phyloP scores from a whole-genome alignment of 2,329 filamentous ascomycete species.

The Pseudogymnoascus sp. region DNA sequence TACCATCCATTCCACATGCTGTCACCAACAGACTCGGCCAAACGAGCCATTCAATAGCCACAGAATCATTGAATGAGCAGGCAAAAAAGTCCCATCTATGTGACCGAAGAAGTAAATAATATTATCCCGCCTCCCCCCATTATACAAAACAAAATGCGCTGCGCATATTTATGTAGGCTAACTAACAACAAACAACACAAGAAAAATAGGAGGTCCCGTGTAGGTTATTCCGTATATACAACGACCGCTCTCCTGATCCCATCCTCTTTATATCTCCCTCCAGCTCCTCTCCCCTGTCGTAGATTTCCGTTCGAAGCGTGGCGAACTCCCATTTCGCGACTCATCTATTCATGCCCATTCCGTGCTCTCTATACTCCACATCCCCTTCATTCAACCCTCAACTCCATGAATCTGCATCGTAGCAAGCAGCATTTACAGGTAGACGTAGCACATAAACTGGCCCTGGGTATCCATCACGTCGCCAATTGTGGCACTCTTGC shows the following conservation, averaged over 20 bases:
- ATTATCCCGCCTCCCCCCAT: background rate
- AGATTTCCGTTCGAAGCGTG: background rate
- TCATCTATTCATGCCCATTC: background rate
- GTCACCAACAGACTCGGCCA: background rate
- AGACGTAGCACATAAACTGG: slow-evolving; percentile 4
- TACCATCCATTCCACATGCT: background rate
- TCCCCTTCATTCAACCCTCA: background rate
- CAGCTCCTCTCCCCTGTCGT: background rate
- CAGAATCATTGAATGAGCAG: background rate
- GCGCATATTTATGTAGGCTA: slow-evolving; percentile 3
- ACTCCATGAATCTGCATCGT: background rate
- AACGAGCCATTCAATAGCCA: background rate
- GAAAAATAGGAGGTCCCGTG: background rate
- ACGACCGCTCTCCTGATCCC: background rate
- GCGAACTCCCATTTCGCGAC: slow-evolving; percentile 3
- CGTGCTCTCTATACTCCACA: background rate
- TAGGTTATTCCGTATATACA: slow-evolving; percentile 1
- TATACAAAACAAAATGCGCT: slow-evolving; percentile 4
- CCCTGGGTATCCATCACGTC: background rate
- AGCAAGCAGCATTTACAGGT: background rate
- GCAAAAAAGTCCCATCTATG: background rate
- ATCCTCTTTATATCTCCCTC: background rate
- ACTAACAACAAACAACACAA: background rate
- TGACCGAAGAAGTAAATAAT: slow-evolving; percentile 1
- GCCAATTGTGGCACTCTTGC: background rate